These are phyloP conservation scores for Geotrichum siamense DNA, from an alignment of 1,139 yeast species.

Conservation along the genomic window DNA sequence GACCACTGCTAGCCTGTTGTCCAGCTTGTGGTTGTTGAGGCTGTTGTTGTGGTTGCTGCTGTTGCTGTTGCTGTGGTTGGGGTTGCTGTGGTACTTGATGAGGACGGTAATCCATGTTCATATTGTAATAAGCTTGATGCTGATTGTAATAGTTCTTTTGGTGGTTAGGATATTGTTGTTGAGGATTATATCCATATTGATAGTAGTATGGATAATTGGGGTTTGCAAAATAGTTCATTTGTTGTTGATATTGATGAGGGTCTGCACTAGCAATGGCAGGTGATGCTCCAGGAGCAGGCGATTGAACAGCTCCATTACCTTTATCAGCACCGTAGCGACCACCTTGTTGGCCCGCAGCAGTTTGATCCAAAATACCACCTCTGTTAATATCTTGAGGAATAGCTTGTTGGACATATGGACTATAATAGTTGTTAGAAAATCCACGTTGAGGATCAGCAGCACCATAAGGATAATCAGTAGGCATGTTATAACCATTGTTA, in stretches of 20 bases:
- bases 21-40: slow-evolving; percentile 18
- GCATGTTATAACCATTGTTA: slow-evolving; percentile 18
- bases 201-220: slow-evolving; percentile 31
- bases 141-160: slow-evolving; percentile 28
- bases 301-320: slow-evolving; percentile 11
- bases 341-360: slow-evolving; percentile 13
- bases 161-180: slow-evolving; percentile 24
- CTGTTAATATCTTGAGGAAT: slow-evolving; percentile 18
- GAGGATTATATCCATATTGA: slow-evolving; percentile 30
- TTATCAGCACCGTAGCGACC: slow-evolving; percentile 8
- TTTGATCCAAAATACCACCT: slow-evolving; percentile 10
- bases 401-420: slow-evolving; percentile 21
- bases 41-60: slow-evolving; percentile 22
- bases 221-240: slow-evolving; percentile 26
- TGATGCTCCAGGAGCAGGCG: slow-evolving; percentile 22
- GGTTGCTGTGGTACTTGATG: slow-evolving; percentile 4
- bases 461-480: slow-evolving; percentile 21
- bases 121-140: slow-evolving; percentile 25
- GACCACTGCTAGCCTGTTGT: slow-evolving; percentile 20
- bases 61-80: slow-evolving; percentile 23
- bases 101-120: slow-evolving; percentile 17
- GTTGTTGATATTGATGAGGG: slow-evolving; percentile 24
- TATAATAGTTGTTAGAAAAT: slow-evolving; percentile 20
- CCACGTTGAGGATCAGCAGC: slow-evolving; percentile 19
- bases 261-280: slow-evolving; percentile 22